Base-by-base conservation (phyloP, 2,329 filamentous ascomycete genomes). In the Cladosporium sp. region DNA sequence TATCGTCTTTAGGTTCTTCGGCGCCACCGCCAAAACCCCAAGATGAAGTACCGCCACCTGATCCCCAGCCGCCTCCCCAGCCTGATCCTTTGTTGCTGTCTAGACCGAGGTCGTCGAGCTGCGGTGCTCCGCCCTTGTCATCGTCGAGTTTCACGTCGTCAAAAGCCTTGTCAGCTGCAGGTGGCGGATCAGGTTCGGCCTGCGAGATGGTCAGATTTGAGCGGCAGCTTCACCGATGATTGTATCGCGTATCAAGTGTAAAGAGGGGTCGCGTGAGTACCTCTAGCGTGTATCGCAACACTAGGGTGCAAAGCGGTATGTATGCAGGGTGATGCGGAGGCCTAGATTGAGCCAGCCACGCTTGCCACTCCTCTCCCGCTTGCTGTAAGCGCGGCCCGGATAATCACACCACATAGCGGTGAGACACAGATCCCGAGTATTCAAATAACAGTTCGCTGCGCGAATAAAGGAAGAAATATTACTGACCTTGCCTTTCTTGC, bases 101-200 rank as follows among this genome's bases (percentile, higher is more conserved):
- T 25, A 58, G 62, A 39, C 69, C 70, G 54, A 75, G 72, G 53
- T 69, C 69, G 52, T 75, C 71, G 56, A 76, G 68, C 61, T 75
- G 73, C 18, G 73, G 73, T 45, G 68, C 69, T 45, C 68, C 69
- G 30, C 55, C 60, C 41, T 61, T 62, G 62, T 64, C 61, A 60
- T 76, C 69, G 65, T 74, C 65, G 57, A 74, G 62, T 59, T 68
- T 65, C 58, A 75, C 69, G 47, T 73, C 71, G 57, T 75, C 70
- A 55, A 75, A 73, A 46, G 67, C 70, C 59, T 69, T 69, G 49
- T 69, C 66, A 54, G 59, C 54, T n/a, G 58, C 59, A 30, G 59
- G 53, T 32, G 57, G 49, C 36, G 49, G 32, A 47, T 51, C 62
- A 38, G 65, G 58, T 16, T 62, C 60, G 54, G 57, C 59, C 60